phyloP scores from a whole-genome alignment of 495 filamentous ascomycete species.

The Xylaria bambusicola region DNA sequence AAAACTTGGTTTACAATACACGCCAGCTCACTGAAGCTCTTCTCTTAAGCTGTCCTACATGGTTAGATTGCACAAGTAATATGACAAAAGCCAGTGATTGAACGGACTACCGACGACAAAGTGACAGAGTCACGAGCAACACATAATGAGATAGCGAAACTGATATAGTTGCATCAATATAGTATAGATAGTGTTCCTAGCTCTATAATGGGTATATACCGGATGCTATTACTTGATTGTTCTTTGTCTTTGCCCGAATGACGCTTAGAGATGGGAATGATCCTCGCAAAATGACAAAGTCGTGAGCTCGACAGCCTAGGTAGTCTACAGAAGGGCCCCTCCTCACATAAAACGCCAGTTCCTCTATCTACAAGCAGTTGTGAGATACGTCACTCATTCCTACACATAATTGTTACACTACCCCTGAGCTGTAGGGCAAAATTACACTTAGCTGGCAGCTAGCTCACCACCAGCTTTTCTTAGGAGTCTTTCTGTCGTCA shows the following conservation, averaged over 20 bases:
- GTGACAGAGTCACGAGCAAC: not conserved
- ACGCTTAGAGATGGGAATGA: slow-evolving; percentile 8
- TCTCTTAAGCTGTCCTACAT: too few relatives aligned
- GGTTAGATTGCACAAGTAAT: too few relatives aligned
- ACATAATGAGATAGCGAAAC: not conserved
- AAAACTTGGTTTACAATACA: too few relatives aligned
- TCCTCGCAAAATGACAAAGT: not conserved
- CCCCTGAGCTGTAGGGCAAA: not conserved
- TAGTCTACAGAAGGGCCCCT: not conserved
- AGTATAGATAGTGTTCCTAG: not conserved
- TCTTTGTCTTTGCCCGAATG: not conserved
- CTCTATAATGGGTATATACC: slow-evolving; percentile 20
- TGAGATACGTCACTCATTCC: not conserved
- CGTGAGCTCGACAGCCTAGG: not conserved
- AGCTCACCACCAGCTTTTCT: slow-evolving; percentile 37
- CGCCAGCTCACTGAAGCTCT: too few relatives aligned
- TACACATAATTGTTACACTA: not conserved
- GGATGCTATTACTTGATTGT: too few relatives aligned
- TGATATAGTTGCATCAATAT: not conserved
- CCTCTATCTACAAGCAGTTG: slow-evolving; percentile 1
- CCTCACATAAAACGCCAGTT: slow-evolving; percentile 1
- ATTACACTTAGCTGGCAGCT: not conserved
- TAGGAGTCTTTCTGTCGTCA: slow-evolving; percentile 29
- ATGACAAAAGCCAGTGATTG: too few relatives aligned
- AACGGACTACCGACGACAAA: not conserved